Conservation (phyloP, 2,329 filamentous ascomycete species). For the Colletotrichum costaricense region DNA sequence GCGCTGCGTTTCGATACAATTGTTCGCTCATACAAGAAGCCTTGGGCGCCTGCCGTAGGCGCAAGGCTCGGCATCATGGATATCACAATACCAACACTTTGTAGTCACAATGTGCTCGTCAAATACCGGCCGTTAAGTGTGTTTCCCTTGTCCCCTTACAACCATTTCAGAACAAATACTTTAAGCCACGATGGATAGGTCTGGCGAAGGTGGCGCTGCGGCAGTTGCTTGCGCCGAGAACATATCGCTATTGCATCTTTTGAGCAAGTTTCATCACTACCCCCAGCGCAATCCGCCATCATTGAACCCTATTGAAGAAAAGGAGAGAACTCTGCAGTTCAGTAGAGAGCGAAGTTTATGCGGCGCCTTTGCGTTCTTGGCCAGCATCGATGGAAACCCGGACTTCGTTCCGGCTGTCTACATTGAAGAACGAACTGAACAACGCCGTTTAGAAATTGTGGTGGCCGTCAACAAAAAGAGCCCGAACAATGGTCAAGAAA, state of each 20-base stretch:
- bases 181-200: background rate
- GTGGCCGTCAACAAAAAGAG: background rate
- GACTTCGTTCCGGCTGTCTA: background rate
- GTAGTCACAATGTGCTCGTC: background rate
- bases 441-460: background rate
- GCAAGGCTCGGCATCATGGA: background rate
- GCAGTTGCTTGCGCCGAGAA: background rate
- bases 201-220: background rate
- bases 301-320: background rate
- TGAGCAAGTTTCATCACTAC: background rate
- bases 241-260: background rate
- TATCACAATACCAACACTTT: background rate
- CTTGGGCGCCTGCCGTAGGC: too few relatives aligned
- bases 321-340: background rate
- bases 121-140: background rate
- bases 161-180: background rate
- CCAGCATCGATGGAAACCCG: background rate
- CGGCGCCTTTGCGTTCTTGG: background rate
- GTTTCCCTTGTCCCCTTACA: background rate
- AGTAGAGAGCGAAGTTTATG: background rate
- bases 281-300: too few relatives aligned
- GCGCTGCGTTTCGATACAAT: background rate
- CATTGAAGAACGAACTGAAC: background rate
- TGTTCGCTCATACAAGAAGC: background rate
- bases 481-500: background rate